Base-by-base conservation (phyloP, 1,139 yeast species). In the Scheffersomyces cryptocercus region DNA sequence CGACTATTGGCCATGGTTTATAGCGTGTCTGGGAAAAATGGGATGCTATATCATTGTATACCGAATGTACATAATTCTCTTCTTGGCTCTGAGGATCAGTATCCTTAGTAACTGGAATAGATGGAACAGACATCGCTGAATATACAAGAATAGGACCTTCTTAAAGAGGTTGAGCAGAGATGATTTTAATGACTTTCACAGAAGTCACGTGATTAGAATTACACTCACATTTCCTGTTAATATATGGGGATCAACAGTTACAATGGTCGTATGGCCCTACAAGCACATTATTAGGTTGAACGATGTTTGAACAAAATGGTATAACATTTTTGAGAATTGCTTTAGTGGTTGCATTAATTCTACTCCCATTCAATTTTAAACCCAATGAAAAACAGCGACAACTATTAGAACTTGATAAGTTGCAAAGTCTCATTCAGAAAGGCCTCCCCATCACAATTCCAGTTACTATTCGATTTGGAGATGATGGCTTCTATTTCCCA, bases 1-100 rank as follows among this genome's bases (percentile, higher is more conserved):
- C 88, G 13, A 95, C 99, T 12, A 90, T 84, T 5, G 99, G 99
- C 99, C 99, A 93, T 26, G 98, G 98, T 68, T 88, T 91, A 66
- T 90, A 93, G 35, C 99, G 70, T 0, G 99, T 93, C 53, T 85
- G 85, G 3, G 98, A 90, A 62, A 93, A 93, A 62, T 95, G 99
- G 10, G 84, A 59, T 0, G 99, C 99, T 32, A 93, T 93, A 50
- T 88, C 88, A 58, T 93, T 88, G 67, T 93, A 93, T 2, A 95
- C 96, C 15, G 80, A 78, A 64, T 93, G 99, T 2, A 93, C 99
- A 58, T 80, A 87, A 43, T 77, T 75, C 41, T 84, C 81, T 60
- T 93, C 99, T 59, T 84, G 87, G 8, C 59, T 57, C 28, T 68
- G 70, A 1, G 90, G 85, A 41, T 76, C 70, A 14, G 62, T 42